Percentiles rank a stretch among this genome's conserved stretches.
phyloP scores from a whole-genome alignment of 352 stramenopile genomes.

The Pythium volutum region DNA sequence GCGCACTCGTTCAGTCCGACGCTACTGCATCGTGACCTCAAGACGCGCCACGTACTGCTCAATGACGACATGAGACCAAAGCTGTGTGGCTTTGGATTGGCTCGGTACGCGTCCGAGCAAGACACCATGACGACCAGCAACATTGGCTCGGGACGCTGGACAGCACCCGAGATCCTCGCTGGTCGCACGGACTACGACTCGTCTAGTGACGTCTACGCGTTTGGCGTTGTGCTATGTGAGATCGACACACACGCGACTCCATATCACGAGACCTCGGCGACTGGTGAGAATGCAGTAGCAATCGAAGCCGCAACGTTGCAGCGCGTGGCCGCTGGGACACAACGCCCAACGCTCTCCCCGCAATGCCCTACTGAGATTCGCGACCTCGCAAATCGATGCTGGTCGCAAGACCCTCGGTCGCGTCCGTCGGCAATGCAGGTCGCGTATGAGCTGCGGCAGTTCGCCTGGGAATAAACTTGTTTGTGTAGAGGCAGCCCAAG shows the following conservation, averaged over 20 bases:
- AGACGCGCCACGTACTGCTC: slow-evolving; percentile 20
- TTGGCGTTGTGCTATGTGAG: background rate
- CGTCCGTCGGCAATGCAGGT: background rate
- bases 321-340: too few relatives aligned
- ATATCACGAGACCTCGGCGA: background rate
- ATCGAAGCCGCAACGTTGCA: too few relatives aligned
- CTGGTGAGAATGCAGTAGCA: background rate
- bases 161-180: slow-evolving; percentile 15
- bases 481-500: too few relatives aligned
- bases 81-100: slow-evolving; percentile 20
- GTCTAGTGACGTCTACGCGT: background rate
- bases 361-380: too few relatives aligned
- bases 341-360: background rate
- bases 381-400: too few relatives aligned
- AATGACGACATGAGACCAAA: slow-evolving; percentile 12
- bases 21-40: slow-evolving; percentile 20
- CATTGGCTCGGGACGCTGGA: slow-evolving; percentile 18
- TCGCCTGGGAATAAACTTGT: too few relatives aligned
- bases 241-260: background rate
- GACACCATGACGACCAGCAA: slow-evolving; percentile 21
- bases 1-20: background rate
- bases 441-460: background rate
- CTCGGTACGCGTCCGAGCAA: background rate
- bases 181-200: background rate
- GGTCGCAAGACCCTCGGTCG: background rate